Base-by-base conservation (phyloP, 306 rosid species). In the Dalbergia cultrata region DNA sequence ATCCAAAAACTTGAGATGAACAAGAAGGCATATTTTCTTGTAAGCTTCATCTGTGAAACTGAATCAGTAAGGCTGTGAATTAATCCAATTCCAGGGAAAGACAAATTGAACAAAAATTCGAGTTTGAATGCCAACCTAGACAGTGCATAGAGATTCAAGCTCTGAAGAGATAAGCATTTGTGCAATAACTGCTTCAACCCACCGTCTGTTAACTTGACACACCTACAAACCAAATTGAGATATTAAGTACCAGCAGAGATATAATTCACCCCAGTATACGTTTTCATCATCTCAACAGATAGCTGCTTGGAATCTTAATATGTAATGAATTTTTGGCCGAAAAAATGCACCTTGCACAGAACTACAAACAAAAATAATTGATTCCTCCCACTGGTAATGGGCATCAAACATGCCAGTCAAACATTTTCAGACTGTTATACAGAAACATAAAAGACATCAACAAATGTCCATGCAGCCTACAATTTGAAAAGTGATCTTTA, bases 111-210 rank as follows among this genome's bases (percentile, higher is more conserved):
- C 34, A 57, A 9, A 22, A 65, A 83, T 7, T 47, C 18, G 68
- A 67, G 81, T 59, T 70, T 82, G 33, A 75, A 34, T 58, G 67
- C 82, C 83, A 82, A 93, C 97, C 97, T 85, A 17, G 98, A 93
- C 50, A 93, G 77, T 50, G 97, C 98, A 85, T 93, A 91, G 67
- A 93, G 90, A 84, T 93, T 93, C 69, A 93, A 87, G 85, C 89
- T 87, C 81, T 54, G 90, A 81, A 93, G 93, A 34, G 84, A 80
- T 33, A 82, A 70, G 77, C 95, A 90, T 69, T 82, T 82, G 16
- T 59, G 82, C 82, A 93, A 70, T 70, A 91, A 70, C 82, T 83
- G 82, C 87, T 83, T 90, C 90, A 93, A 78, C 54, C 95, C 95
- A 26, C 22, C 49, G 68, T 93, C 95, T 4, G 98, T 90, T 77